Evolutionary conservation across 2,329 filamentous ascomycete species (phyloP).

Genomic region (Celoporthe dispersa): DNA sequence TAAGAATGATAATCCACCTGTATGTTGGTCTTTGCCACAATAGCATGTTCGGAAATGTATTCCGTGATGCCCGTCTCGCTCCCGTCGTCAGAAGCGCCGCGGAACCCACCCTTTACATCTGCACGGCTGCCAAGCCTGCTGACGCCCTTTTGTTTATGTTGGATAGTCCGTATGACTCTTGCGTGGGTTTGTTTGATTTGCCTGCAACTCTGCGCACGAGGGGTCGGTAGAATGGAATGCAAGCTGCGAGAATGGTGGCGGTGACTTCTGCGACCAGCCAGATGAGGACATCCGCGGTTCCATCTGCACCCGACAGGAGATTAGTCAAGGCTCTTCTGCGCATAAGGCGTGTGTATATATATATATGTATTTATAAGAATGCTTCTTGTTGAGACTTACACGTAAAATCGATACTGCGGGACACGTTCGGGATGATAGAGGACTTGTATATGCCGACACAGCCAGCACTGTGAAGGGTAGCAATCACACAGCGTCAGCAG

Average conservation of each 20-base stretch:
- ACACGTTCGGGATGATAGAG: neutral
- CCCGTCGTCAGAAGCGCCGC: neutral
- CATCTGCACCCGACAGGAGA: neutral
- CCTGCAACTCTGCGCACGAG: neutral
- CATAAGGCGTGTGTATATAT: no score
- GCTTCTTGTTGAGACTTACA: neutral
- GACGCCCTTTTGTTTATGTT: neutral
- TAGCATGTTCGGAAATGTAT: no score
- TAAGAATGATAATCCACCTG: neutral
- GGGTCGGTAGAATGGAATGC: conserved; percentile 1
- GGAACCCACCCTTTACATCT: neutral
- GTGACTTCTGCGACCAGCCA: conserved; percentile 7
- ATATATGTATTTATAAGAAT: no score
- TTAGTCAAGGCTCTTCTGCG: no score
- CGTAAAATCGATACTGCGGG: neutral
- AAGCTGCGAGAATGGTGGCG: neutral
- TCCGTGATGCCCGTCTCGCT: neutral
- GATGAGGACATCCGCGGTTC: neutral
- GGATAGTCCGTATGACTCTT: neutral
- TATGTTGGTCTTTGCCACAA: neutral
- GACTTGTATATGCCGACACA: neutral
- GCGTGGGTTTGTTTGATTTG: neutral
- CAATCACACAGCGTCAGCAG: neutral
- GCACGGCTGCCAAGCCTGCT: neutral
- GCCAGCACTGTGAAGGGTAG: neutral